Evolutionary conservation across 441 rosid genomes (phyloP), one percentile per base, ranked within the genome.

Genomic region (Rhodomyrtus psidioides): DNA sequence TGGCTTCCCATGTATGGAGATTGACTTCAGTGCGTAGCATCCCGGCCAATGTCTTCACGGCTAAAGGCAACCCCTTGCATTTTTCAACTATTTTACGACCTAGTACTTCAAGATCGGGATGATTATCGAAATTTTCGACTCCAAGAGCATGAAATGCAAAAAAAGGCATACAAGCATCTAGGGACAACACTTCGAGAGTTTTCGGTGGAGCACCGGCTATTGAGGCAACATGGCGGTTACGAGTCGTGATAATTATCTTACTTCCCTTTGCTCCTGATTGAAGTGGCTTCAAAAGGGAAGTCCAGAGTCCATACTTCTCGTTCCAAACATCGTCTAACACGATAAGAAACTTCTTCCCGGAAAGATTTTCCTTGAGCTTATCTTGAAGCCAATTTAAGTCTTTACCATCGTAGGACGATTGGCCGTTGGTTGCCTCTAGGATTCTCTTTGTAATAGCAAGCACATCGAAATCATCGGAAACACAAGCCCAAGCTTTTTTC

Each of bases 21-120:
- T 2, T 17, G 6, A 2, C 13, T 0, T 62, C 1, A 9, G 0
- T 1, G 1, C 44, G 24, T 2, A 62, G 44, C 1, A 62, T 0
- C 1, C 75, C 75, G 2, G 24, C 75, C 24, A 62, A 62, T 8
- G 75, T 30, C 0, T 62, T 62, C 0, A 17, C 44, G 0, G 75
- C 75, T 62, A 30, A 62, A 30, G 75, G 44, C 75, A 62, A 62
- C 24, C 75, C 75, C 9, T 17, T 4, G 44, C 75, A 62, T 62
- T 62, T 51, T 51, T 51, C 53, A 51, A 51, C 14, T 51, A 51
- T 51, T 51, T 51, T 51, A 4, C 53, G 53, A 51, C 53, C 53
- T 51, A 51, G 53, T 51, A 51, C 14, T 51, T 51, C 5, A 51
- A 51, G 53, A 51, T 51, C 53, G 15, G 15, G 53, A 51, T 51